Conservation (phyloP, 1,284 basidiomycete genomes). For the Anthracocystis panici-leucophaei region DNA sequence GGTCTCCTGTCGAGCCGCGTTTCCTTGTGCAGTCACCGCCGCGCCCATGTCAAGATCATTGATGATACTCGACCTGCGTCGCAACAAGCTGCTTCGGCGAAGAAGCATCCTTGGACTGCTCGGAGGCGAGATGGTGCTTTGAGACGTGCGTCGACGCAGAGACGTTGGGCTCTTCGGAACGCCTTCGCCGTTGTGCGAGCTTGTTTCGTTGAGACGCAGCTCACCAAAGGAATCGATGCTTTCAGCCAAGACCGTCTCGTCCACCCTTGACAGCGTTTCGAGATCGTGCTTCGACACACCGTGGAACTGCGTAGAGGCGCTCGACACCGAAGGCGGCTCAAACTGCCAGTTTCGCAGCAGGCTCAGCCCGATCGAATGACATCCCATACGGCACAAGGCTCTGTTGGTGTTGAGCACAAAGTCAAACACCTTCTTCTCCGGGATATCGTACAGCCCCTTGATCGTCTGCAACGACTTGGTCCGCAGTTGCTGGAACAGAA, state of each 20-base stretch:
- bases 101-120: conserved; percentile 37
- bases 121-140: conserved; percentile 39
- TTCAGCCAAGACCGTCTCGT: conserved; percentile 27
- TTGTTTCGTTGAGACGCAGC: conserved; percentile 13
- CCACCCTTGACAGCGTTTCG: conserved; percentile 36
- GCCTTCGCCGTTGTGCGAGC: neutral
- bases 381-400: conserved; percentile 94
- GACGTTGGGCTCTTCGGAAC: conserved; percentile 13
- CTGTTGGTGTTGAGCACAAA: conserved; percentile 92
- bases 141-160: conserved; percentile 24
- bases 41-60: conserved; percentile 53
- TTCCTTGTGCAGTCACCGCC: neutral
- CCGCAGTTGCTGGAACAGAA: conserved; percentile 89
- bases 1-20: neutral
- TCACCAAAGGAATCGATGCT: conserved; percentile 21
- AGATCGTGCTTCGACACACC: conserved; percentile 42
- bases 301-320: conserved; percentile 40
- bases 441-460: conserved; percentile 88
- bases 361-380: conserved; percentile 86
- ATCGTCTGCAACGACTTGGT: conserved; percentile 89
- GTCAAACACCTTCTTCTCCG: conserved; percentile 86
- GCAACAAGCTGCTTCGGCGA: conserved; percentile 45
- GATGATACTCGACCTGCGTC: conserved; percentile 50
- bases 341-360: conserved; percentile 91
- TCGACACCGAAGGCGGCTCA: conserved; percentile 76